Conservation (phyloP, 2,329 filamentous ascomycete species). For the Aspergillus spinulosporus region DNA sequence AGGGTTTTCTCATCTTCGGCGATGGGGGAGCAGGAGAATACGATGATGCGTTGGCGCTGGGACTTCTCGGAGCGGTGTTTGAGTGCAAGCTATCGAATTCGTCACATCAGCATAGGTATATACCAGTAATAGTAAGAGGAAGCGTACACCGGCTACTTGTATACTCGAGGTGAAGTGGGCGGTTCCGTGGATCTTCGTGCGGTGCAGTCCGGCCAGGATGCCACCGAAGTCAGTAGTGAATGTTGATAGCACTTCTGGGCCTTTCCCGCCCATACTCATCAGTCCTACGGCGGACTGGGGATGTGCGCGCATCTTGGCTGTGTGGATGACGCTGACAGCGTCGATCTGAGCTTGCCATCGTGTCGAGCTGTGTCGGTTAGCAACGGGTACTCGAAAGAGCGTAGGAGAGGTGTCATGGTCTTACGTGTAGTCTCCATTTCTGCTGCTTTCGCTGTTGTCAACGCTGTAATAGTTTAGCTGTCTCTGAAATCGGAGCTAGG, state of each 20-base stretch:
- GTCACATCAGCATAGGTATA: conserved; percentile 13
- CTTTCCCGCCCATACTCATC: conserved; percentile 98
- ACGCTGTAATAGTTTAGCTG: conserved; percentile 56
- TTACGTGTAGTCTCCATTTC: conserved; percentile 86
- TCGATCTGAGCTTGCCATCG: conserved; percentile 96
- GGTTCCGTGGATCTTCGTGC: conserved; percentile 88
- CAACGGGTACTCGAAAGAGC: background rate
- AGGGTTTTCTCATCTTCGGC: conserved; percentile 86
- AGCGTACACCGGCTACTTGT: conserved; percentile 84
- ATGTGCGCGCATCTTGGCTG: conserved; percentile 90
- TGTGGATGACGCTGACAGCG: conserved; percentile 92
- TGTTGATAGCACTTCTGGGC: conserved; percentile 95
- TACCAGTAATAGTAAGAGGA: conserved; percentile 11
- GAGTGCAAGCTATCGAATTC: conserved; percentile 71
- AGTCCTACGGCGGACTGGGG: conserved; percentile 95
- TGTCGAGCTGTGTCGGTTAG: conserved; percentile 66
- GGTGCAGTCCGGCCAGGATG: conserved; percentile 86
- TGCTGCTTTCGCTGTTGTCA: conserved; percentile 98
- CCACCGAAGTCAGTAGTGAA: conserved; percentile 95
- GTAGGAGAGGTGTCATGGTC: conserved; percentile 14
- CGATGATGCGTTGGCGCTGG: conserved; percentile 93
- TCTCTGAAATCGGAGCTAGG: conserved; percentile 15
- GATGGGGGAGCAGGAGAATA: conserved; percentile 92
- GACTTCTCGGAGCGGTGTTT: conserved; percentile 98
- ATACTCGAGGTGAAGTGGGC: conserved; percentile 90